A percentile compares a stretch with the other conserved stretches of the same genome.
These are phyloP conservation scores for Termitomyces bulborhizus DNA, from an alignment of 768 basidiomycete species.

Conservation along the genomic window DNA sequence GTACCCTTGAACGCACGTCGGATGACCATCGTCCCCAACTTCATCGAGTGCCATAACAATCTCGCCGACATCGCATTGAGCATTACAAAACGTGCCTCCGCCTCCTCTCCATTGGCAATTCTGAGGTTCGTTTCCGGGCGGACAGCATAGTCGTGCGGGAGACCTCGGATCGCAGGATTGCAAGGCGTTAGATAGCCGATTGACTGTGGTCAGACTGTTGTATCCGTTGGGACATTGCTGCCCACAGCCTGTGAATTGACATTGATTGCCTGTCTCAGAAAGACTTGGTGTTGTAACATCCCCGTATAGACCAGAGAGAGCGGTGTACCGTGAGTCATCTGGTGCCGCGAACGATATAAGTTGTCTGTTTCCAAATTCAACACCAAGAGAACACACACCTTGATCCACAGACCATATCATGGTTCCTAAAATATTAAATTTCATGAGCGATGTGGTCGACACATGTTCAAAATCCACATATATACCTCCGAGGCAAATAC, in stretches of 20 bases:
- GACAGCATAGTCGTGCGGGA: background rate
- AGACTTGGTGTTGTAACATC: background rate
- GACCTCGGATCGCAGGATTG: background rate
- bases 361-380: background rate
- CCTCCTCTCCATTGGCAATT: background rate
- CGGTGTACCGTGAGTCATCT: constrained; percentile 4
- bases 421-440: constrained; percentile 1
- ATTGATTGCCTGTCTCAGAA: background rate
- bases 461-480: background rate
- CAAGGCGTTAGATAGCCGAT: background rate
- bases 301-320: background rate
- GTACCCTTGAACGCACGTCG: background rate
- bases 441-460: background rate
- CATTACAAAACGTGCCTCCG: background rate
- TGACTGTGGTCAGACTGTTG: background rate
- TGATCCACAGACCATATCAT: constrained; percentile 10
- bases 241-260: background rate
- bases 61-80: background rate
- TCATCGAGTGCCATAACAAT: background rate
- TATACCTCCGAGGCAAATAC: constrained; percentile 11
- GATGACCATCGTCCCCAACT: background rate
- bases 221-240: background rate
- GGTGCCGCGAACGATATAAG: background rate
- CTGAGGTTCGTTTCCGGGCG: background rate
- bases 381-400: background rate